Percentiles rank a stretch among this genome's conserved stretches.
phyloP scores from a whole-genome alignment of 2,329 filamentous ascomycete genomes.

The Hypoxylon sp. region DNA sequence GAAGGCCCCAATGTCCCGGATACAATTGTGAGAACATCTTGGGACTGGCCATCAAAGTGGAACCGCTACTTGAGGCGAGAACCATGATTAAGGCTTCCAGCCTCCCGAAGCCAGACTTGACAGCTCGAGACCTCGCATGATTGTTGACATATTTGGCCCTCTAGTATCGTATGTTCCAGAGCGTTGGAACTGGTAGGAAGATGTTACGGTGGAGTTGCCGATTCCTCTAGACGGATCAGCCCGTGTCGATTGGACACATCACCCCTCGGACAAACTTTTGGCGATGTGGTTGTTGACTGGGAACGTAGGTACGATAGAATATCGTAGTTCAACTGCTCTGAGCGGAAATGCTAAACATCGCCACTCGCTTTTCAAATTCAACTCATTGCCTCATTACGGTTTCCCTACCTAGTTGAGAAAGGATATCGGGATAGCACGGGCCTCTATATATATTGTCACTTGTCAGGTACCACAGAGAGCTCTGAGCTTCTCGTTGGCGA shows the following conservation, averaged over 20 bases:
- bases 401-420: constrained; percentile 39
- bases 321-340: constrained; percentile 19
- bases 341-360: constrained; percentile 27
- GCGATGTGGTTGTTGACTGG: constrained; percentile 19
- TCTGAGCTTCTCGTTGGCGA: constrained; percentile 27
- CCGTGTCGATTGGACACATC: constrained; percentile 32
- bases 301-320: not conserved
- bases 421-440: constrained; percentile 39
- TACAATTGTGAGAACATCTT: constrained; percentile 10
- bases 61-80: constrained; percentile 18
- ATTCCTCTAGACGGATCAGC: constrained; percentile 25
- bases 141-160: constrained; percentile 21
- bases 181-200: constrained; percentile 35
- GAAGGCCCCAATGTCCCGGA: constrained; percentile 4
- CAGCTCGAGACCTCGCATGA: constrained; percentile 37
- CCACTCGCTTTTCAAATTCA: constrained; percentile 37
- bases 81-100: constrained; percentile 17
- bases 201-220: constrained; percentile 37
- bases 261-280: constrained; percentile 32
- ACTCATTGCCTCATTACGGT: constrained; percentile 40
- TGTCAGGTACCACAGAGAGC: constrained; percentile 40
- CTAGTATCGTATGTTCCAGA: constrained; percentile 42
- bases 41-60: constrained; percentile 10
- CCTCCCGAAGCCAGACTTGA: constrained; percentile 36
- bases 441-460: constrained; percentile 41